phyloP scores from a whole-genome alignment of 345 rosid species.

The Geranium rotundifolium region DNA sequence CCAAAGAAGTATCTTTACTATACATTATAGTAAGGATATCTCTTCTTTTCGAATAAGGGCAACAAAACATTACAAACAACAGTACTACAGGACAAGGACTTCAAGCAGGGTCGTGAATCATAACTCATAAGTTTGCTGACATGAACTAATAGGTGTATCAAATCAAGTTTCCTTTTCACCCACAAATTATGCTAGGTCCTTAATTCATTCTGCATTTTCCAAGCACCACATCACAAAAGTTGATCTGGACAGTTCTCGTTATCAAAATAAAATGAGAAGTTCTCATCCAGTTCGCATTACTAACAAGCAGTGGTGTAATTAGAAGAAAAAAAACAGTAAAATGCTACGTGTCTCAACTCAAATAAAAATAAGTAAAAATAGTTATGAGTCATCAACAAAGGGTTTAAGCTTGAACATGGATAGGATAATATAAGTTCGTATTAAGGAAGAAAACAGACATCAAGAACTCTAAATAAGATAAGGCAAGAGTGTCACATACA shows the following conservation, averaged over 20 bases:
- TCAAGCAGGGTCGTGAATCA: too few relatives aligned
- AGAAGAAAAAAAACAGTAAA: too few relatives aligned
- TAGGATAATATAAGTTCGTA: neutral
- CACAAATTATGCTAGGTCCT: neutral
- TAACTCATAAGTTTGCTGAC: too few relatives aligned
- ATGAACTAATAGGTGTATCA: too few relatives aligned
- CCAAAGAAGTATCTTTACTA: neutral
- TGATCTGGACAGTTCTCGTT: neutral
- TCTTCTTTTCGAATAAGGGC: neutral
- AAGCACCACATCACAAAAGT: neutral
- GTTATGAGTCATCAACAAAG: too few relatives aligned
- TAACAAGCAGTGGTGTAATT: neutral
- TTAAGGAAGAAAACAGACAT: neutral
- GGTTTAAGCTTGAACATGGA: neutral
- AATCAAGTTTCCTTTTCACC: neutral
- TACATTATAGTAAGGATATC: too few relatives aligned
- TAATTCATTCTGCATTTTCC: neutral
- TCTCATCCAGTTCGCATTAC: neutral
- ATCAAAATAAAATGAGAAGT: neutral
- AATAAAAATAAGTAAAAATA: too few relatives aligned
- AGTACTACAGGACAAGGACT: neutral
- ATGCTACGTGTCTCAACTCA: too few relatives aligned
- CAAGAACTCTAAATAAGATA: neutral
- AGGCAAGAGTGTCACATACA: conserved; percentile 39
- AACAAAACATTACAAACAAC: neutral